phyloP scores from a whole-genome alignment of 257 asterid genomes.

The Scutellaria baicalensis region DNA sequence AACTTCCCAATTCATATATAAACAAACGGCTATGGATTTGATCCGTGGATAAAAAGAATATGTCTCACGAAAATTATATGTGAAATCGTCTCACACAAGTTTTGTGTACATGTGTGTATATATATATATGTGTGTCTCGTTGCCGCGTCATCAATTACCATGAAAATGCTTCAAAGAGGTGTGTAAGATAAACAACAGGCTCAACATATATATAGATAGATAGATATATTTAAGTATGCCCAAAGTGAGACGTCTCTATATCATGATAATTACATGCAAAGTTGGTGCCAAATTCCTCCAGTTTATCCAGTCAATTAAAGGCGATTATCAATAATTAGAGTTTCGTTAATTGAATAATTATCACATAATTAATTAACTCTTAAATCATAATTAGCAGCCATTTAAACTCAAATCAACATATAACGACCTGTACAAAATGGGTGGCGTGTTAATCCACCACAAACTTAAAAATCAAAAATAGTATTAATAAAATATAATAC shows the following conservation, averaged over 20 bases:
- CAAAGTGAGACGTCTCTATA: neutral
- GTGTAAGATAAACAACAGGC: no score
- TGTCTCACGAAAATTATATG: no score
- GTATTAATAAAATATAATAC: neutral
- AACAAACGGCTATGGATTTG: no score
- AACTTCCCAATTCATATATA: no score
- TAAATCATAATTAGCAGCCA: slow-evolving; percentile 15
- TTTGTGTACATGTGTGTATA: no score
- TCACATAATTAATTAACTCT: slow-evolving; percentile 8
- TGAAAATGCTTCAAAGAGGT: no score
- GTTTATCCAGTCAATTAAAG: neutral
- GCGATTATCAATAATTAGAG: neutral
- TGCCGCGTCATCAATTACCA: no score
- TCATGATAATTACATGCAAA: neutral
- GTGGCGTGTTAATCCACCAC: slow-evolving; percentile 36
- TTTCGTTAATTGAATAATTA: slow-evolving; percentile 1
- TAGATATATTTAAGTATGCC: neutral
- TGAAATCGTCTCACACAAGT: no score
- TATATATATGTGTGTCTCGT: no score
- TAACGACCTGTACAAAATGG: slow-evolving; percentile 7
- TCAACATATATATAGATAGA: no score
- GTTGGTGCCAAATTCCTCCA: neutral
- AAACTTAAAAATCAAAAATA: neutral
- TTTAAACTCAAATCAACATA: slow-evolving; percentile 4
- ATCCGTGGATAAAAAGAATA: no score